Evolutionary conservation across 2,329 filamentous ascomycete genomes (phyloP).

Genomic region (Cadophora gregata): DNA sequence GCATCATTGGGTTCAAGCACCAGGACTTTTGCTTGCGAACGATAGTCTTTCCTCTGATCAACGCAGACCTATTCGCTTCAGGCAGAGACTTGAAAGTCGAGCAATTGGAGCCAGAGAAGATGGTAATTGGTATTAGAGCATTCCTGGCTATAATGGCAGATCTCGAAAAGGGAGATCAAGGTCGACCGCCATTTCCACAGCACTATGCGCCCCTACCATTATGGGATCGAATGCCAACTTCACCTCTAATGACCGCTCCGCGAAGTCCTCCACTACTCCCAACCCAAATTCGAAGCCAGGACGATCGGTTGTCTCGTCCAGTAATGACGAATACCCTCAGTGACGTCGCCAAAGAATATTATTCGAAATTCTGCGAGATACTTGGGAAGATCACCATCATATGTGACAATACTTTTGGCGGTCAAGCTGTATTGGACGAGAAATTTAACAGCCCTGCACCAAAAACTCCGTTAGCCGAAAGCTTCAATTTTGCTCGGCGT

Average conservation of each 20-base stretch:
- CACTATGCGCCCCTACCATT: constrained; percentile 55
- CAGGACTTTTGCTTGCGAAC: constrained; percentile 92
- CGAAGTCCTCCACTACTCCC: constrained; percentile 32
- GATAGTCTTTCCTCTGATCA: constrained; percentile 94
- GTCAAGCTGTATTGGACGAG: constrained; percentile 92
- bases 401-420: constrained; percentile 96
- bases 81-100: constrained; percentile 71
- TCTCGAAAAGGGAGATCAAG: constrained; percentile 80
- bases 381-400: constrained; percentile 94
- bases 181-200: constrained; percentile 82
- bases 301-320: constrained; percentile 71
- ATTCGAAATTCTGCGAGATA: constrained; percentile 91
- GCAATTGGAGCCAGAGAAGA: constrained; percentile 92
- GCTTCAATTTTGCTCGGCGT: constrained; percentile 85
- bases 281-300: constrained; percentile 48
- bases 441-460: constrained; percentile 88
- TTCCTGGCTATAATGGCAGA: constrained; percentile 94
- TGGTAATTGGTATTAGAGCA: constrained; percentile 95
- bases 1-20: constrained; percentile 92
- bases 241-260: constrained; percentile 54
- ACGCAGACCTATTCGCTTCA: constrained; percentile 83
- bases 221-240: constrained; percentile 54
- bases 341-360: constrained; percentile 83
- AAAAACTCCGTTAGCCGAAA: constrained; percentile 93
- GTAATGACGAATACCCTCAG: constrained; percentile 68